Conservation (phyloP, 768 basidiomycete species). For the Hebeloma cylindrosporum region DNA sequence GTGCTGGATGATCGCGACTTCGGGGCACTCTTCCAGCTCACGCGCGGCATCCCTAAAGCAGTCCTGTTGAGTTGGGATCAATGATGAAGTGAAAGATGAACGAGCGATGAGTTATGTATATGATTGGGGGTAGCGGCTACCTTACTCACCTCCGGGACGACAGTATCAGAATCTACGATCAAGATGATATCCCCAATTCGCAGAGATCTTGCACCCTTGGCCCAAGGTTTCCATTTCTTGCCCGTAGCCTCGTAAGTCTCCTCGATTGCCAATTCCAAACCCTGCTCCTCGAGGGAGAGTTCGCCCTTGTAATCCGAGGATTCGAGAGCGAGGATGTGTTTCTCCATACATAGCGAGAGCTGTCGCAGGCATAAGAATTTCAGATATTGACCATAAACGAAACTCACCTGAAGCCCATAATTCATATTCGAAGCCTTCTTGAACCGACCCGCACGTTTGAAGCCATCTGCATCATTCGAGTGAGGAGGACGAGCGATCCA, state of each 20-base stretch:
- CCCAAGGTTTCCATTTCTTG: slow-evolving; percentile 68
- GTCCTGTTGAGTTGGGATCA: slow-evolving; percentile 51
- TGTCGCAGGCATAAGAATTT: slow-evolving; percentile 28
- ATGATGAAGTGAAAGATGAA: slow-evolving; percentile 2
- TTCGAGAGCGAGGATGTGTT: slow-evolving; percentile 48
- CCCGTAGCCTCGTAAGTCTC: slow-evolving; percentile 64
- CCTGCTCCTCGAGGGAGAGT: slow-evolving; percentile 63
- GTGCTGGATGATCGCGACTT: slow-evolving; percentile 89
- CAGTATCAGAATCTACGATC: slow-evolving; percentile 79
- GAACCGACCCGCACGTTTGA: slow-evolving; percentile 83
- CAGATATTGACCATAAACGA: background rate
- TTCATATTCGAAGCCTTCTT: slow-evolving; percentile 94
- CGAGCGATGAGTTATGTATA: background rate
- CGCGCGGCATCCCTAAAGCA: slow-evolving; percentile 89
- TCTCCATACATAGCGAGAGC: slow-evolving; percentile 65
- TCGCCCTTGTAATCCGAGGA: slow-evolving; percentile 36
- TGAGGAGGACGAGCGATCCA: slow-evolving; percentile 84
- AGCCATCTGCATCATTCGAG: slow-evolving; percentile 58
- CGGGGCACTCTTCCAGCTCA: slow-evolving; percentile 78
- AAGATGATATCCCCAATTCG: slow-evolving; percentile 80
- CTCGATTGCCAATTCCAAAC: slow-evolving; percentile 72
- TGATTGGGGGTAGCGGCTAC: slow-evolving; percentile 5
- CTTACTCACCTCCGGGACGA: slow-evolving; percentile 64
- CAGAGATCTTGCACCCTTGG: slow-evolving; percentile 69
- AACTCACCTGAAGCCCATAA: slow-evolving; percentile 53